A percentile compares a stretch with the other conserved stretches of the same genome.
Conservation (phyloP, 345 rosid species). For the Pistacia integerrima region DNA sequence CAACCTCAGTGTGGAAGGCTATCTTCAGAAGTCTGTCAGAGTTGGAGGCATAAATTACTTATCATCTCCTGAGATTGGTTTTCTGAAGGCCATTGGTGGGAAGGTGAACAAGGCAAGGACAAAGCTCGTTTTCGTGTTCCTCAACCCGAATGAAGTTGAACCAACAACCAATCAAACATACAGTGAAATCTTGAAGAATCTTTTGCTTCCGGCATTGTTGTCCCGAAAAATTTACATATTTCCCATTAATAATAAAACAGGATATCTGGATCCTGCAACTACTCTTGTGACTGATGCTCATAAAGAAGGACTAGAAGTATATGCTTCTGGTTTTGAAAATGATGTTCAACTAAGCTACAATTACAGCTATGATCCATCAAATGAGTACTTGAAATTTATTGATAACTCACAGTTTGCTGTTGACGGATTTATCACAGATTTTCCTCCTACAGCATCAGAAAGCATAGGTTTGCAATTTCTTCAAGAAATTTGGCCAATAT, state of each 20-base stretch:
- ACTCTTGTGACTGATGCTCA: constrained; percentile 81
- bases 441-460: constrained; percentile 74
- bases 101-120: constrained; percentile 44
- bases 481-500: no score
- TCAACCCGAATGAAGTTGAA: constrained; percentile 47
- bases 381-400: constrained; percentile 70
- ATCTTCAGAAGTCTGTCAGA: constrained; percentile 30
- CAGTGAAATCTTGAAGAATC: constrained; percentile 39
- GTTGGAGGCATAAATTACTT: constrained; percentile 29
- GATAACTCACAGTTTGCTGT: constrained; percentile 60
- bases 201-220: constrained; percentile 69
- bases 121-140: constrained; percentile 48
- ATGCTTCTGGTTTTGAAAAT: constrained; percentile 78
- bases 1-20: constrained; percentile 48
- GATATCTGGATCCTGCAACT: constrained; percentile 56
- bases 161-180: constrained; percentile 70
- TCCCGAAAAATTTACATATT: constrained; percentile 79
- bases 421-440: constrained; percentile 83
- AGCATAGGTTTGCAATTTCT: constrained; percentile 43
- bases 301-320: constrained; percentile 66
- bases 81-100: constrained; percentile 56
- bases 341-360: constrained; percentile 51
- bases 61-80: constrained; percentile 81
- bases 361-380: constrained; percentile 69
- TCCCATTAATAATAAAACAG: constrained; percentile 43